These are phyloP conservation scores for Mucor indicus DNA, from an alignment of 371 early-diverging fungal genomes.

Conservation along the genomic window DNA sequence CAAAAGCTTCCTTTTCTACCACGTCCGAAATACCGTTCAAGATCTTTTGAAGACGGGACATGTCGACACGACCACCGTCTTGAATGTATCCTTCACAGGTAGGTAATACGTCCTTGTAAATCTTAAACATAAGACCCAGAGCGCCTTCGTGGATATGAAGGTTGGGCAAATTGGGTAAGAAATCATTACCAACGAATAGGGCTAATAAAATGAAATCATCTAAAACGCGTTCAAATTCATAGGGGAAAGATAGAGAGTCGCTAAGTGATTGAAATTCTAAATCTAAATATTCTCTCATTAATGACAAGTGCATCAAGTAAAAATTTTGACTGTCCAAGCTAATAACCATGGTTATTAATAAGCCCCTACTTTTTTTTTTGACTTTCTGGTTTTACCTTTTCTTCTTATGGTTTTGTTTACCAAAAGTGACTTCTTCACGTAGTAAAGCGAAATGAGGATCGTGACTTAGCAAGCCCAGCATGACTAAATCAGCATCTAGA, in stretches of 20 bases:
- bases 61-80: constrained; percentile 74
- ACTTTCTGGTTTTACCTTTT: constrained; percentile 55
- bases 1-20: constrained; percentile 68
- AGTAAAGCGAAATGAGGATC: constrained; percentile 96
- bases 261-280: constrained; percentile 73
- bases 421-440: constrained; percentile 95
- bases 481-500: constrained; percentile 98
- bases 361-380: constrained; percentile 38
- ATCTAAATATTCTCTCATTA: constrained; percentile 91
- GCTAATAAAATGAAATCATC: constrained; percentile 96
- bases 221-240: constrained; percentile 90
- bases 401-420: constrained; percentile 55
- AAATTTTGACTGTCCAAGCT: constrained; percentile 65
- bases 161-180: constrained; percentile 93
- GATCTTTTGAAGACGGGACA: constrained; percentile 62
- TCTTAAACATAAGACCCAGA: constrained; percentile 79
- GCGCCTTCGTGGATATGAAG: constrained; percentile 96
- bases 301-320: constrained; percentile 79
- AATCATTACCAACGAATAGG: constrained; percentile 98
- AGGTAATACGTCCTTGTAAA: constrained; percentile 76
- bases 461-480: constrained; percentile 94
- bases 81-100: constrained; percentile 81
- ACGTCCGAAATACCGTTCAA: constrained; percentile 55
- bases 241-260: constrained; percentile 54
- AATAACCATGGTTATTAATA: not conserved